Base-by-base conservation (phyloP, 306 rosid genomes). In the Dicorynia guianensis region DNA sequence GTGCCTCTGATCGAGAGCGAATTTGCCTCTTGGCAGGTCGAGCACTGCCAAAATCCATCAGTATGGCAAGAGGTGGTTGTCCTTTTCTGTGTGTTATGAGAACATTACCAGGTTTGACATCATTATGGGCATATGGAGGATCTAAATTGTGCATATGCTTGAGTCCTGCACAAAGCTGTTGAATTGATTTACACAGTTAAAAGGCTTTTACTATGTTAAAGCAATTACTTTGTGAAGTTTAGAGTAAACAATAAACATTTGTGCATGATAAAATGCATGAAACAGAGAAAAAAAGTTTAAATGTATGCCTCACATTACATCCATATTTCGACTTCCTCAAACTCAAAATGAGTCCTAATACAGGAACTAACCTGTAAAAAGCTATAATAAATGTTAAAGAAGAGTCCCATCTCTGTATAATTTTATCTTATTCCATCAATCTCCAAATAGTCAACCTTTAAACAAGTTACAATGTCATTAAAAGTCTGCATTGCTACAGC, bases 21-120 rank as follows among this genome's bases (percentile, higher is more conserved):
- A 96, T 89, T 74, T 86, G 87, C 83, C 69, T 96, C 90, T 91
- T 96, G 19, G 93, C 97, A 58, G 97, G 96, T 39, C 96, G 82
- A 81, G 99, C 87, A 83, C 99, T 96, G 71, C 99, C 96, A 80
- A 96, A 92, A 87, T 96, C 99, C 99, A 96, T 96, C 81, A 96
- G 86, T 77, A 93, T 96, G 81, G 98, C 98, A 65, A 92, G 89
- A 49, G 97, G 94, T 17, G 98, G 75, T 68, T 86, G 85, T 64
- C 91, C 98, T 80, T 88, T 96, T 69, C 92, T 82, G 42, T 75
- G 91, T 42, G 97, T 90, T 70, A 96, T 67, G 79, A 96, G 90
- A 83, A 93, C 87, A 70, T 96, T 96, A n/a, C 98, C 99, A 36
- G 99, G 97, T 83, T 96, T 96, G 80, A 96, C 90, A 77, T 96